These are phyloP conservation scores for grape (Vitis vinifera) DNA, from an alignment of 164 flowering plant species.

Conservation along the genomic window DNA sequence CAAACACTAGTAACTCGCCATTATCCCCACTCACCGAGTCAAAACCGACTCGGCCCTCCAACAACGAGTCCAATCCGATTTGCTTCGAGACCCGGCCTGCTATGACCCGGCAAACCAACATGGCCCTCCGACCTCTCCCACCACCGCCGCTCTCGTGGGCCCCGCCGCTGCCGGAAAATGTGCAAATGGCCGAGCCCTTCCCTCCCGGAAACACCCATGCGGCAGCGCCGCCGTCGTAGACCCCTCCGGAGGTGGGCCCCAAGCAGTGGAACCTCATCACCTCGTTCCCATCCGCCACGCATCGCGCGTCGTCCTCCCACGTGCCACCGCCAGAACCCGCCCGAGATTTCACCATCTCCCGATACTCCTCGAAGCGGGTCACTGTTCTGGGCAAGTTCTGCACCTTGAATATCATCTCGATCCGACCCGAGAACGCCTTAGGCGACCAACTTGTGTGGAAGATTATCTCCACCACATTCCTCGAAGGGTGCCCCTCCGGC, in stretches of 20 bases:
- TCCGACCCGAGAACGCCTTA: constrained; percentile 58
- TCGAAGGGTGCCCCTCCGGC: constrained; percentile 78
- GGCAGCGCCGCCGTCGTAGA: constrained; percentile 32
- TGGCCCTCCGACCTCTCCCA: constrained; percentile 74
- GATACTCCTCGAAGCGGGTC: constrained; percentile 84
- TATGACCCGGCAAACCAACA: constrained; percentile 93
- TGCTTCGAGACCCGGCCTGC: constrained; percentile 80
- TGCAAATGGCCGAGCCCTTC: constrained; percentile 59
- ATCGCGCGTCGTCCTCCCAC: constrained; percentile 60
- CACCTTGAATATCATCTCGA: constrained; percentile 90
- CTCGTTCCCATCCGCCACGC: constrained; percentile 96
- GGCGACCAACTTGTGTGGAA: constrained; percentile 87
- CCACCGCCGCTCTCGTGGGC: constrained; percentile 88
- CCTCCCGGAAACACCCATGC: constrained; percentile 48
- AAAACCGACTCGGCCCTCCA: constrained; percentile 49
- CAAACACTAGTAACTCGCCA: constrained; percentile 84
- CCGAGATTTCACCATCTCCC: constrained; percentile 63
- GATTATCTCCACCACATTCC: constrained; percentile 93
- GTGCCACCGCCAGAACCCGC: constrained; percentile 29
- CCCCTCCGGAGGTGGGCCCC: constrained; percentile 49
- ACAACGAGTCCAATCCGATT: constrained; percentile 42
- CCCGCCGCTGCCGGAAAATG: constrained; percentile 73
- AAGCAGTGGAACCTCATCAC: constrained; percentile 86
- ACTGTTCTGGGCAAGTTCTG: constrained; percentile 56
- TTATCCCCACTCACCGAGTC: constrained; percentile 82